These are phyloP conservation scores for Epithemia pelagica DNA, from an alignment of 108 stramenopile genomes.

Conservation along the genomic window DNA sequence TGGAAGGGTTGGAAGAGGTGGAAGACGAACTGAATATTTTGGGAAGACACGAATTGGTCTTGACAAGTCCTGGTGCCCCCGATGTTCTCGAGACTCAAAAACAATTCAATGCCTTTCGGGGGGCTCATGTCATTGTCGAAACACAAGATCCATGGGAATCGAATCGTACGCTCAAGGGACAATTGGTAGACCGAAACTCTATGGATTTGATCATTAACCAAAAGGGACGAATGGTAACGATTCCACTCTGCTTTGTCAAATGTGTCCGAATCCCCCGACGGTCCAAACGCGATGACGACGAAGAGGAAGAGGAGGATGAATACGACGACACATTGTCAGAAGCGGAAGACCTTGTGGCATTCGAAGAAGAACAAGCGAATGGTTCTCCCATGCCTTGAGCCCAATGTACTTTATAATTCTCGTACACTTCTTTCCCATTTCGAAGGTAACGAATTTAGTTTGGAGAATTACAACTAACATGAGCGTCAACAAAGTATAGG, in stretches of 20 bases:
- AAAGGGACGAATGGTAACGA: conserved; percentile 77
- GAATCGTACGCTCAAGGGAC: conserved; percentile 70
- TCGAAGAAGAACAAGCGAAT: conserved; percentile 1
- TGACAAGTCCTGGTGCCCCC: conserved; percentile 55
- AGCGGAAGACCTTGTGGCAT: neutral
- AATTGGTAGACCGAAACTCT: conserved; percentile 69
- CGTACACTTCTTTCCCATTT: too few species aligned
- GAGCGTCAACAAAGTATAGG: too few species aligned
- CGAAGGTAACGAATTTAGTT: too few species aligned
- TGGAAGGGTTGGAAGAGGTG: conserved; percentile 49
- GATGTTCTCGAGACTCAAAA: conserved; percentile 64
- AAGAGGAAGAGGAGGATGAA: conserved; percentile 18
- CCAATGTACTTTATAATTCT: too few species aligned
- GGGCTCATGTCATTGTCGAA: conserved; percentile 57
- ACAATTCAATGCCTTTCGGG: conserved; percentile 61
- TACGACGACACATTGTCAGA: neutral
- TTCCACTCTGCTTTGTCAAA: conserved; percentile 56
- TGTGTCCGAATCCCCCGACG: conserved; percentile 26
- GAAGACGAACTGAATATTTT: conserved; percentile 58
- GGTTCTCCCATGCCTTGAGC: neutral
- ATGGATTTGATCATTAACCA: conserved; percentile 79
- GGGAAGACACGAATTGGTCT: conserved; percentile 61
- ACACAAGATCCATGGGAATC: conserved; percentile 79
- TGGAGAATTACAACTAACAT: too few species aligned
- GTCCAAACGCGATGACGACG: conserved; percentile 6